Base-by-base conservation (phyloP, 2,329 filamentous ascomycete genomes). In the Aspergillus spinulosporus region DNA sequence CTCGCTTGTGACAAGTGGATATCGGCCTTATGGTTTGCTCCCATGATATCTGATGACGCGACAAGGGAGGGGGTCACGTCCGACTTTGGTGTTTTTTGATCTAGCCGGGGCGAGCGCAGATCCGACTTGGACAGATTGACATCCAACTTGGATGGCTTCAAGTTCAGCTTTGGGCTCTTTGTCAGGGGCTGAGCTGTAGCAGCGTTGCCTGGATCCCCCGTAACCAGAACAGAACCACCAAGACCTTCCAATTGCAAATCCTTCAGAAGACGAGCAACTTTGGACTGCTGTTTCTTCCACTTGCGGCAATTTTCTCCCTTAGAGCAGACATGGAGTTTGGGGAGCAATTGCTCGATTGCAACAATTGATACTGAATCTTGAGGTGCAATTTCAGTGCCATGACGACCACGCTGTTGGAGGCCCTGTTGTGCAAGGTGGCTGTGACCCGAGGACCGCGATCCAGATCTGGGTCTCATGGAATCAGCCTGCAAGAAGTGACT, bases 321-420 rank as follows among this genome's bases (percentile, higher is more conserved):
- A 53, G 86, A 85, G 76, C 92, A 96, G 60, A 84, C 83, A 75
- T 96, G 92, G 37, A 88, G 87, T 75, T 92, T 92, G n/a, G 92
- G 91, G 54, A 96, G 84, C 56, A 95, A 81, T 72, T 96, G 90
- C 76, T 96, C 91, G 61, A 96, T 96, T 42, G 90, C 91, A 37
- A 96, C 91, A 65, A 96, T 96, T 3, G 91, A 95, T 8, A 94
- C 87, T 2, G 90, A 96, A 71, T 96, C 90, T 57, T 87, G 83
- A 2, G 90, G 90, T 0, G 52, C 54, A 32, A 61, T n/a, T 26
- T 60, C 50, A 0, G 49, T 56, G 3, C 57, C 55, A 7, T 61
- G 57, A n/a, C 62, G 67, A 2, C 51, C 51, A 37, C 65, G 65
- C 21, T 56, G 40, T 36, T 66, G 62, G 50, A 63, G 66, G n/a